Evolutionary conservation across 139 green algal species (phyloP), one percentile per base, ranked within the genome.

Genomic region (Chlorella sp.): DNA sequence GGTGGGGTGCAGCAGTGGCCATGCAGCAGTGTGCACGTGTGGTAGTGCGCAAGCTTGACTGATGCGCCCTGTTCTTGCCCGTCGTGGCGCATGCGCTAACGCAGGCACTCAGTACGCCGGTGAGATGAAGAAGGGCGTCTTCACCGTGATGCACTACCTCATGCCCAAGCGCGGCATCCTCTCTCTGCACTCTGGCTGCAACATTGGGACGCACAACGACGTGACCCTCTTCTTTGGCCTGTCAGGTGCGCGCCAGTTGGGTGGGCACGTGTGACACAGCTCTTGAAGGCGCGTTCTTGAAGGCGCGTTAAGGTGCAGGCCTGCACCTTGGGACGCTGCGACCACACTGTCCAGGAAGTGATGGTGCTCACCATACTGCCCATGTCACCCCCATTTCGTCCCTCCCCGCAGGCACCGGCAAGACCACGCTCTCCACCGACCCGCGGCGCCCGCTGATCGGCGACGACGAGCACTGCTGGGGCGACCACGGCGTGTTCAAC

Each of bases 401-500:
- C n/a, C n/a, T n/a, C n/a, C n/a, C n/a, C n/a, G 42, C 76, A 88
- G 89, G 89, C 60, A 93, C 89, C 17, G 89, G 89, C 64, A 94
- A 95, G 83, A 94, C 90, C 1, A 94, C 90, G 4, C 75, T 90
- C 49, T 88, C 82, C 2, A 80, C 82, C 26, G 94, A 98, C 79
- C 88, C 87, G 2, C 67, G 73, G 2, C 81, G 94, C 10, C 86
- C 86, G 1, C 81, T 98, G 33, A 93, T 98, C 61, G 94, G 92
- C 10, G 94, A 98, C 67, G 93, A 98, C 69, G 93, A 97, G 86
- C 92, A 97, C 86, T 90, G 88, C 78, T 98, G 94, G 93, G 80
- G 74, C n/a, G 76, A 92, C 64, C 73, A 88, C 6, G 93, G 93
- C 64, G 90, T 96, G 35, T 94, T 93, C 83, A 97, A 97, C 87